A percentile compares a stretch with the other conserved stretches of the same genome.
Conservation (phyloP, 306 rosid genomes). For the Gastrolobium bilobum region DNA sequence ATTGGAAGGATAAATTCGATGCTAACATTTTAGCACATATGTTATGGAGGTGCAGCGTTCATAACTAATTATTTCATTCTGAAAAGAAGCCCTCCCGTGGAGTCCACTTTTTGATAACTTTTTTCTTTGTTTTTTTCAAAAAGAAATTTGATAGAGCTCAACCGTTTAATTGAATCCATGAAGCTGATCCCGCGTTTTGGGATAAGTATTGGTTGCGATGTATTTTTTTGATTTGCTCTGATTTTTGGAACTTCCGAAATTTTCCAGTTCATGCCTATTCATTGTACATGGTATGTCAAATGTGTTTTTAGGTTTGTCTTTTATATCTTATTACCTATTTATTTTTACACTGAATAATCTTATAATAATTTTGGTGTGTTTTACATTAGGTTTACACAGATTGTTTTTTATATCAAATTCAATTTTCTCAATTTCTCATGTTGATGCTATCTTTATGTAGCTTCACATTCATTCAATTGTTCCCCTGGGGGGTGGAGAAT, state of each 20-base stretch:
- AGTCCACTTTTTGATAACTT: constrained; percentile 4
- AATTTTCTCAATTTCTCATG: constrained; percentile 36
- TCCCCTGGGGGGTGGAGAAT: constrained; percentile 37
- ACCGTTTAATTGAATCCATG: too few relatives aligned
- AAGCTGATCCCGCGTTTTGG: too few relatives aligned
- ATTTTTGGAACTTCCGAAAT: too few relatives aligned
- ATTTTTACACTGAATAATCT: background rate
- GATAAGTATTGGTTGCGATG: too few relatives aligned
- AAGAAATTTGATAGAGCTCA: too few relatives aligned
- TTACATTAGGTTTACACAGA: background rate
- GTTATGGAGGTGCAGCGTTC: constrained; percentile 10
- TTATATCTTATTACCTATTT: background rate
- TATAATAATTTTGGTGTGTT: background rate
- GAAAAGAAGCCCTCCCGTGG: background rate
- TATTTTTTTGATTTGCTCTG: too few relatives aligned
- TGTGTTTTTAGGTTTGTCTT: constrained; percentile 21
- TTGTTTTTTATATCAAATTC: background rate
- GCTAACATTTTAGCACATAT: background rate
- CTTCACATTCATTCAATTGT: constrained; percentile 37
- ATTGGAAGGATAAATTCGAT: constrained; percentile 1
- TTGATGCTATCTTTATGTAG: constrained; percentile 50
- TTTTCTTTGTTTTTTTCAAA: background rate
- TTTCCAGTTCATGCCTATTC: background rate
- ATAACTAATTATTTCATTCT: background rate
- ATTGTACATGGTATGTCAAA: background rate